phyloP scores from a whole-genome alignment of 495 filamentous ascomycete species.

The Xylaria telfairii region DNA sequence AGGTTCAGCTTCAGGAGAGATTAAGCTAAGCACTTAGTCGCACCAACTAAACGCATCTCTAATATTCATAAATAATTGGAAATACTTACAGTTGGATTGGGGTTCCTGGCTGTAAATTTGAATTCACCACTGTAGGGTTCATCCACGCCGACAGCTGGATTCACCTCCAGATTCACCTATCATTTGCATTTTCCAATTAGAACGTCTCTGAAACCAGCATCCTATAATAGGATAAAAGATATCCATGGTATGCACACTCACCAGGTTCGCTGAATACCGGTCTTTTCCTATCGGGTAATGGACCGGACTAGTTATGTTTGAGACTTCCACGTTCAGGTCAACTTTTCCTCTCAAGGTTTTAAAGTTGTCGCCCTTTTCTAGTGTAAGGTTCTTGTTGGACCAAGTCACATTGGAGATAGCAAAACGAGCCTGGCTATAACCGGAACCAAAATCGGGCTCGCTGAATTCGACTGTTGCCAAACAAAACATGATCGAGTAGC shows the following conservation, averaged over 20 bases:
- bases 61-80: too few species aligned
- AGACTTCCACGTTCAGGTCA: slow-evolving; percentile 15
- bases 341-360: slow-evolving; percentile 1
- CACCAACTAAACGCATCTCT: not conserved
- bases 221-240: not conserved
- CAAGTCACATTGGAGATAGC: slow-evolving; percentile 14
- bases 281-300: slow-evolving; percentile 22
- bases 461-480: slow-evolving; percentile 10
- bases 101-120: not conserved
- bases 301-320: slow-evolving; percentile 12
- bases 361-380: slow-evolving; percentile 16
- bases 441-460: slow-evolving; percentile 14
- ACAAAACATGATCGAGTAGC: slow-evolving; percentile 13
- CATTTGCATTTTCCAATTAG: not conserved
- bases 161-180: slow-evolving; percentile 14
- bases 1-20: not conserved
- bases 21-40: not conserved
- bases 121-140: slow-evolving; percentile 10
- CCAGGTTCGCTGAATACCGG: slow-evolving; percentile 4
- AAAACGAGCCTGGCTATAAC: slow-evolving; percentile 13
- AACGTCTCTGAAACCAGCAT: not conserved
- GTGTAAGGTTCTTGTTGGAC: slow-evolving; percentile 12
- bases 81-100: slow-evolving; percentile 8
- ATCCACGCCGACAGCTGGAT: slow-evolving; percentile 14
- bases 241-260: not conserved